These are phyloP conservation scores for Vigna unguiculata DNA, from an alignment of 306 rosid genomes.

Conservation along the genomic window DNA sequence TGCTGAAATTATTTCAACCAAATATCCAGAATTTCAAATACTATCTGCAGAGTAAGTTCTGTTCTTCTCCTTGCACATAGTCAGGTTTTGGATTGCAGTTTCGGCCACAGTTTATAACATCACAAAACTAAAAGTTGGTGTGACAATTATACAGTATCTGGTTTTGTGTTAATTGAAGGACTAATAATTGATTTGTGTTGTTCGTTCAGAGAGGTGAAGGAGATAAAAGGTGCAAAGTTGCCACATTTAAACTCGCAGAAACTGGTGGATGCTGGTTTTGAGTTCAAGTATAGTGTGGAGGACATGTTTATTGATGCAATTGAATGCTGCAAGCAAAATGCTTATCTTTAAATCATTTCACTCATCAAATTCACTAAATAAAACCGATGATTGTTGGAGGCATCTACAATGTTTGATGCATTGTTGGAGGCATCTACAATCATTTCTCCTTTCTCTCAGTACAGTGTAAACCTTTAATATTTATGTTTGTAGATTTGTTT, in stretches of 20 bases:
- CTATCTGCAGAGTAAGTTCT: conserved; percentile 65
- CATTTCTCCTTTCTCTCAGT: not conserved
- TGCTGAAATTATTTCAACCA: conserved; percentile 48
- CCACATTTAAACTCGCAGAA: conserved; percentile 56
- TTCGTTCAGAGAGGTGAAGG: conserved; percentile 47
- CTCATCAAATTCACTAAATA: not conserved
- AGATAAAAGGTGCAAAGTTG: conserved; percentile 26
- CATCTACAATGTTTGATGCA: not conserved
- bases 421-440: not conserved
- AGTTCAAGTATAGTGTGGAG: conserved; percentile 57
- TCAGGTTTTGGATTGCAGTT: not conserved
- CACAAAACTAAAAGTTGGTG: not conserved
- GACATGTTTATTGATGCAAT: conserved; percentile 61
- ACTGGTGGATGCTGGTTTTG: conserved; percentile 59
- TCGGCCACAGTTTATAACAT: not conserved
- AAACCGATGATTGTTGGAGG: not conserved
- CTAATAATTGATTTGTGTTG: not conserved
- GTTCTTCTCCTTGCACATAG: not conserved
- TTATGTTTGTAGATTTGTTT: not conserved
- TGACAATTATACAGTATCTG: not conserved
- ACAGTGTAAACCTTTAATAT: not conserved
- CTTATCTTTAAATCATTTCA: conserved; percentile 31
- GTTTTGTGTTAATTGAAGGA: not conserved
- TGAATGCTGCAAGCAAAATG: conserved; percentile 44
- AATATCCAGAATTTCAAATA: conserved; percentile 57